Conservation (phyloP, 345 rosid species). For the Sonneratia alba region DNA sequence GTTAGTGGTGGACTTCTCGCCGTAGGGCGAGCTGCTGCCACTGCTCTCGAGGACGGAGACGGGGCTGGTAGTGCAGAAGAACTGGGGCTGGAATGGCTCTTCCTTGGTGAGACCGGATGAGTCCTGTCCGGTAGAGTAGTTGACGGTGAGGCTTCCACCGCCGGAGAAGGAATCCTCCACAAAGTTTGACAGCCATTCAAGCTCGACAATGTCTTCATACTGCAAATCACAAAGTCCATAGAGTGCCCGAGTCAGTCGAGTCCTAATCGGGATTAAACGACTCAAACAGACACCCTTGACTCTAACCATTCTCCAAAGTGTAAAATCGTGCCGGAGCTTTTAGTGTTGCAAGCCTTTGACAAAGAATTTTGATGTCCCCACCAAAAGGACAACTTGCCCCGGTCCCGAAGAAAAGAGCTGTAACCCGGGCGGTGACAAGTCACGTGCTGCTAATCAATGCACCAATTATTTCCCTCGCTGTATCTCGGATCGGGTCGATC, state of each 20-base stretch:
- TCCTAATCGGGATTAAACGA: too few relatives aligned
- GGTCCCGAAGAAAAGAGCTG: background rate
- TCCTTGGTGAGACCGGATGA: background rate
- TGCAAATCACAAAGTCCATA: constrained; percentile 17
- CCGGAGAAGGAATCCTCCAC: constrained; percentile 19
- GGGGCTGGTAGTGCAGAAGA: constrained; percentile 45
- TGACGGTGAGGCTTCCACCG: constrained; percentile 12
- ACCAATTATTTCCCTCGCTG: background rate
- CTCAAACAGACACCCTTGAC: too few relatives aligned
- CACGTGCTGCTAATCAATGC: constrained; percentile 14
- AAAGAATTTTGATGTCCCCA: background rate
- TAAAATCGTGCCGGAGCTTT: too few relatives aligned
- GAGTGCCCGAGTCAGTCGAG: background rate
- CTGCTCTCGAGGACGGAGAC: constrained; percentile 95
- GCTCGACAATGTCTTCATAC: constrained; percentile 92
- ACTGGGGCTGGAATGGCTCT: constrained; percentile 24
- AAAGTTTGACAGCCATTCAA: constrained; percentile 22
- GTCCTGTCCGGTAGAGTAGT: background rate
- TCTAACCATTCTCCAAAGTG: too few relatives aligned
- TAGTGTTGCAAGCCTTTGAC: too few relatives aligned
- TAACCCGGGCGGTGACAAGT: background rate
- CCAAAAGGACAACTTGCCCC: background rate
- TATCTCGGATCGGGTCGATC: background rate
- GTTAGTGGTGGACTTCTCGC: constrained; percentile 35
- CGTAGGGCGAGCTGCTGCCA: constrained; percentile 45